Base-by-base conservation (phyloP, 495 filamentous ascomycete genomes). In the Lasiosphaeriaceae sp. region DNA sequence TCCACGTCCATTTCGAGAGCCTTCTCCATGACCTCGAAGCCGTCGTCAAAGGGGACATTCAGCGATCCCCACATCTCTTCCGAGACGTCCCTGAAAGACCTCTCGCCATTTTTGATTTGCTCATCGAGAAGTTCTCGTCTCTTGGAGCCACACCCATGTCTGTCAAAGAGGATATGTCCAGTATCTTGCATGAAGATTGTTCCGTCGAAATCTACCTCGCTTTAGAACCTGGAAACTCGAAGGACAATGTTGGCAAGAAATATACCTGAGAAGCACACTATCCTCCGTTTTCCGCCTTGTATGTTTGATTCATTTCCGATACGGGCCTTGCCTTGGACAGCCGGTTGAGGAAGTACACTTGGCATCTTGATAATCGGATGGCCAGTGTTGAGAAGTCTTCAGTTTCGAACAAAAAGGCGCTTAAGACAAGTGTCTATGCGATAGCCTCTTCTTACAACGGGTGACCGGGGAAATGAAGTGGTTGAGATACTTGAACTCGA, bases 131-230 rank as follows among this genome's bases (percentile, higher is more conserved):
- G 67, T 49, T 81, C 63, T 23, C 85, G 77, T 39, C 76, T 77
- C 26, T 75, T 65, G 5, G 70, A 67, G 54, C 86, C 86, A 71
- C 86, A 89, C 55, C 87, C 87, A 57, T 85, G 78, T 61, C 71
- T 71, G 63, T 89, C 85, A 70, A 89, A 86, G 41, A 90, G 79
- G 65, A 89, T 81, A 67, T 89, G 87, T 46, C 87, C 87, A 14
- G 85, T 89, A 57, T 89, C 87, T 80, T 90, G 85, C 79, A 89
- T 85, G 75, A 86, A 88, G 62, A 90, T 90, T 35, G 87, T 89
- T 59, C 87, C 87, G 64, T 90, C 86, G 62, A 89, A 90, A 69
- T 90, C 86, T 86, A 47, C 19, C 9, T 41, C 44, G 3, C 12
- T 11, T 57, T 16, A 46, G 19, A 11, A 23, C 20, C 22, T n/a